Evolutionary conservation across 2,329 filamentous ascomycete species (phyloP).

Genomic region (Aspergillus sojae): DNA sequence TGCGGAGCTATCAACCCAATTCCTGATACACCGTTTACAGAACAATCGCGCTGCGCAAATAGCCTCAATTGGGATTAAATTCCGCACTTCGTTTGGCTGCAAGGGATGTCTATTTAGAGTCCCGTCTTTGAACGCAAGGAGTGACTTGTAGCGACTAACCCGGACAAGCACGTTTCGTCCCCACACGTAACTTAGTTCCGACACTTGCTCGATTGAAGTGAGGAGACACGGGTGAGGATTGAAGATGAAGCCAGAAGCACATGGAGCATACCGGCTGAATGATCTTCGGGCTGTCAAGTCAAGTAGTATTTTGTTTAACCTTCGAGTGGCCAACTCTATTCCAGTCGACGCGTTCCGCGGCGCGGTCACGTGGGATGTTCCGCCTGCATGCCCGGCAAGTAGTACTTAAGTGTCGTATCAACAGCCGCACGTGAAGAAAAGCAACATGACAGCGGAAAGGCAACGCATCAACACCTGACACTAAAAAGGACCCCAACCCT

Average conservation of each 20-base stretch:
- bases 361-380: constrained; percentile 35
- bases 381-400: background rate
- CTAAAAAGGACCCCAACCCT: background rate
- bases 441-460: background rate
- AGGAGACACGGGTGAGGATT: constrained; percentile 5
- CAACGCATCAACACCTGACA: background rate
- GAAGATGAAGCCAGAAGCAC: constrained; percentile 10
- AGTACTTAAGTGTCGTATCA: background rate
- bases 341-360: constrained; percentile 32
- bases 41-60: constrained; percentile 3
- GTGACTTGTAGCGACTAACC: constrained; percentile 7
- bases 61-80: constrained; percentile 1
- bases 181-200: constrained; percentile 14
- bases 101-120: constrained; percentile 13
- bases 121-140: constrained; percentile 13
- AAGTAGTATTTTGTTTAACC: background rate
- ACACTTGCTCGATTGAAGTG: constrained; percentile 7
- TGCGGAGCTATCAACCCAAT: constrained; percentile 17
- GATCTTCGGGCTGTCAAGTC: background rate
- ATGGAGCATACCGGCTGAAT: constrained; percentile 11
- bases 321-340: constrained; percentile 1
- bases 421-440: background rate
- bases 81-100: constrained; percentile 12
- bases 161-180: constrained; percentile 9
- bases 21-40: constrained; percentile 2